Evolutionary conservation across 208 protist species (phyloP), one percentile per base, ranked within the genome.

Genomic region (Lotmaria passim): DNA sequence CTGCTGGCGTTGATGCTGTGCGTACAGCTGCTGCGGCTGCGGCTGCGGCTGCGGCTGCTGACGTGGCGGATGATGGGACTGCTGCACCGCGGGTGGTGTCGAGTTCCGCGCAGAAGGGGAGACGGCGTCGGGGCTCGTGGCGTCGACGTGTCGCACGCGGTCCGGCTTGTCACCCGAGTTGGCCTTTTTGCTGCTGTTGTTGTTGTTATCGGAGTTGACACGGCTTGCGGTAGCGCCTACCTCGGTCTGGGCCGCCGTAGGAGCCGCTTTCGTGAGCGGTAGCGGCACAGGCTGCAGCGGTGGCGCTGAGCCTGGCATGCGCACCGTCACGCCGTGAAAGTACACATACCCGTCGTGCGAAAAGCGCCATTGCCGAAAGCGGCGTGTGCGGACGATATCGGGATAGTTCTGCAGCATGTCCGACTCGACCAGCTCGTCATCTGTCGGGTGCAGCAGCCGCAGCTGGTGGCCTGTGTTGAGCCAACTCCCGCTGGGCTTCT

Each of bases 301-400:
- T 19, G 52, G 56, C 0, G 66, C 55, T 0, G 66, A 52, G 21
- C 69, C 69, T 2, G 75, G 69, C 43, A 82, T 63, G 41, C 77
- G 67, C 62, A 83, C 47, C 4, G 82, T 76, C 39, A 88, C 75
- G 24, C 82, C 70, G 39, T 88, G 82, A n/a, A 88, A 88, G 61
- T 81, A 88, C 2, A 80, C 66, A 48, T 79, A 88, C 14, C 82
- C 82, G 68, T 85, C 78, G 38, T 78, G 69, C 1, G 74, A 72
- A 30, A 85, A 78, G 63, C 75, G 74, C 79, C 78, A 88, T 47
- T 79, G 65, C 26, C 82, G 63, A 44, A 85, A 85, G 38, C 75
- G 71, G 19, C 76, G 68, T 47, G 66, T 48, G 11, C 72, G 67
- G n/a, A 81, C 61, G 34, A 84, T 76, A 7, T 69, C 72, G 1